phyloP scores from a whole-genome alignment of 1,284 basidiomycete species.

The Ustilago crameri region DNA sequence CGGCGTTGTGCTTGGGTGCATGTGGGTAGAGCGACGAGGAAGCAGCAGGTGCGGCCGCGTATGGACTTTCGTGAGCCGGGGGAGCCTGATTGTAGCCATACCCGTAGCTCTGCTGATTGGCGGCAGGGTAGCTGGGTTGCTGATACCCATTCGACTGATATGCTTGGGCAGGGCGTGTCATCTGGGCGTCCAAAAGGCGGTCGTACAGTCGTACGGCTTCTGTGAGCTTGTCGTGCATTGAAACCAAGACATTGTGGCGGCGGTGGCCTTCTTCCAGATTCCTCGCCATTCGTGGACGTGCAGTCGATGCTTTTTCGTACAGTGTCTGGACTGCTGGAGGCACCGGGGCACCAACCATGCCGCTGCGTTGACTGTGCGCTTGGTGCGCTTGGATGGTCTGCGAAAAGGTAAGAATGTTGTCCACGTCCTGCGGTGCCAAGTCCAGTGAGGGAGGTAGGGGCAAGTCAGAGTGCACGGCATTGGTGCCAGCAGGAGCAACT shows the following conservation, averaged over 20 bases:
- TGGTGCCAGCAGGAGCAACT: slow-evolving; percentile 11
- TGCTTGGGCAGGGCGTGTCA: slow-evolving; percentile 66
- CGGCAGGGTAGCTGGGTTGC: slow-evolving; percentile 6
- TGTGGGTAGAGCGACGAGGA: slow-evolving; percentile 27
- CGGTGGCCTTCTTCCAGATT: slow-evolving; percentile 85
- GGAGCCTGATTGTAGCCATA: slow-evolving; percentile 20
- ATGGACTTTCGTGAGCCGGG: slow-evolving; percentile 4
- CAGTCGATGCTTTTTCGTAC: slow-evolving; percentile 82
- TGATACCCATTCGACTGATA: slow-evolving; percentile 18
- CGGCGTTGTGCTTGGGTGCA: slow-evolving; percentile 9
- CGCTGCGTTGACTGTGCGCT: slow-evolving; percentile 44
- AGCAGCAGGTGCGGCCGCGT: slow-evolving; percentile 10
- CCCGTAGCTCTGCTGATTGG: slow-evolving; percentile 14
- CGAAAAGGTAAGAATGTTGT: slow-evolving; percentile 64
- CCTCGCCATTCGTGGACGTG: slow-evolving; percentile 84
- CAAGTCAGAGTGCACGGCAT: slow-evolving; percentile 17
- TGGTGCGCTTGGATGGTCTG: slow-evolving; percentile 57
- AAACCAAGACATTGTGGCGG: slow-evolving; percentile 85
- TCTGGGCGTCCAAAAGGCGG: slow-evolving; percentile 83
- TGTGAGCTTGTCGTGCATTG: slow-evolving; percentile 93
- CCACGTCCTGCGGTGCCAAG: slow-evolving; percentile 59
- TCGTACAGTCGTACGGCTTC: slow-evolving; percentile 92
- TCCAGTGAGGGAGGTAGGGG: slow-evolving; percentile 61
- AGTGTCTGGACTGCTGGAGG: slow-evolving; percentile 71
- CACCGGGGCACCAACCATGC: slow-evolving; percentile 30